Base-by-base conservation (phyloP, 164 flowering plant species). In the Euptelea pleiosperma region DNA sequence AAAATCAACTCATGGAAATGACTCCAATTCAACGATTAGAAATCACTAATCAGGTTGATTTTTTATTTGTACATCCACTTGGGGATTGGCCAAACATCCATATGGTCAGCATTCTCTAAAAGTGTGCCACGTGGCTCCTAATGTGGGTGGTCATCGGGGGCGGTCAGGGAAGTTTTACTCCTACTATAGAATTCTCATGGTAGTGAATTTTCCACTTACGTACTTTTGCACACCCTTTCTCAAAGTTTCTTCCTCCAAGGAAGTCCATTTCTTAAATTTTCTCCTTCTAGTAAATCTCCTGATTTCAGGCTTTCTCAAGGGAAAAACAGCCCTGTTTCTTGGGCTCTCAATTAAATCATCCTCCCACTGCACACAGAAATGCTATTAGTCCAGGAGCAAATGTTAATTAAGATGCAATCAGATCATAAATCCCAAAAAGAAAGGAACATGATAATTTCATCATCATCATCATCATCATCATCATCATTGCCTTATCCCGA, bases 201-300 rank as follows among this genome's bases (percentile, higher is more conserved):
- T 25, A 43, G 33, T 29, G 2, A 37, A 49, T 11, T 50, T 2
- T 3, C 3, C 25, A 12, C 2, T 9, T 25, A n/a, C 81, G 47
- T 78, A 88, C 91, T 72, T 73, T 49, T 75, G 22, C n/a, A 87
- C 92, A 11, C 74, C 92, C 25, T 60, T 56, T 60, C 85, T 73
- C 65, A 89, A 53, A 1, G 88, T 73, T 59, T 89, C 90, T 73
- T 89, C 94, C 63, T 89, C 97, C 45, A 54, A 7, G 22, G 64
- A 14, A 45, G 77, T 89, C 97, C 97, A 89, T 52, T 10, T 71
- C 67, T 52, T 84, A 10, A 1, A 35, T 41, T 31, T 60, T 70
- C 91, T 80, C 67, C 85, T 82, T 37, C 61, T 70, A 33, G 40
- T 40, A 49, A 74, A 8, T 46, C 63, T 75, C 21, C 43, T 22